phyloP scores from a whole-genome alignment of 2,329 filamentous ascomycete genomes.

The Aspergillus intermedius region DNA sequence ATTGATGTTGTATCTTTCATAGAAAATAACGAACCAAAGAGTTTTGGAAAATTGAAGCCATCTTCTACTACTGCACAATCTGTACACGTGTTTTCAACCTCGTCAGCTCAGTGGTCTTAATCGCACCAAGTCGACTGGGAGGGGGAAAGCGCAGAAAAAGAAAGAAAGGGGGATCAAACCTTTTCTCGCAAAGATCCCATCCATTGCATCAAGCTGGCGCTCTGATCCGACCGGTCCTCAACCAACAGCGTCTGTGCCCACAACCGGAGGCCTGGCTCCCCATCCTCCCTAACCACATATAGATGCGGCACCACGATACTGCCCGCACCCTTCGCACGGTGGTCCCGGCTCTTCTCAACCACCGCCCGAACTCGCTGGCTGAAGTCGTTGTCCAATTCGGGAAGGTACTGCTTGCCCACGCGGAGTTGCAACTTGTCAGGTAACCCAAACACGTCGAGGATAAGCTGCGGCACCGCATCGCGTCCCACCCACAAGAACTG shows the following conservation, averaged over 20 bases:
- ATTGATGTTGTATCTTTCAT: conserved; percentile 18
- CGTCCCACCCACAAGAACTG: conserved; percentile 96
- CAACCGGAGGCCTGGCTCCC: conserved; percentile 86
- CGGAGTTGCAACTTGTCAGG: conserved; percentile 76
- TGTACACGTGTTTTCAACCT: conserved; percentile 16
- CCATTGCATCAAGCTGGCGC: conserved; percentile 88
- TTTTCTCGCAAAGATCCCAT: conserved; percentile 89
- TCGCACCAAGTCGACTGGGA: conserved; percentile 2
- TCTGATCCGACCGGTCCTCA: conserved; percentile 90
- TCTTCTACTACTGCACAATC: conserved; percentile 27
- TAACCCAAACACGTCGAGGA: conserved; percentile 84
- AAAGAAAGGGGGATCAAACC: conserved; percentile 49
- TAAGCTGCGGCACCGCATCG: conserved; percentile 82
- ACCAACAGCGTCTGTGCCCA: conserved; percentile 96
- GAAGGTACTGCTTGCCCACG: conserved; percentile 82
- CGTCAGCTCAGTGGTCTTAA: conserved; percentile 17
- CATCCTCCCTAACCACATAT: conserved; percentile 90
- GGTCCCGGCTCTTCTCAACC: conserved; percentile 84
- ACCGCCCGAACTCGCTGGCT: conserved; percentile 89
- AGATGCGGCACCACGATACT: conserved; percentile 89
- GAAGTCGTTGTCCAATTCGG: conserved; percentile 90
- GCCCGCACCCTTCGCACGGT: conserved; percentile 78
- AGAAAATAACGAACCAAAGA: conserved; percentile 6
- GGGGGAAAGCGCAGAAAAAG: conserved; percentile 6
- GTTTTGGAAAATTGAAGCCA: conserved; percentile 8